Conservation (phyloP, 305 asterid genomes). For the Plantago coronopus region DNA sequence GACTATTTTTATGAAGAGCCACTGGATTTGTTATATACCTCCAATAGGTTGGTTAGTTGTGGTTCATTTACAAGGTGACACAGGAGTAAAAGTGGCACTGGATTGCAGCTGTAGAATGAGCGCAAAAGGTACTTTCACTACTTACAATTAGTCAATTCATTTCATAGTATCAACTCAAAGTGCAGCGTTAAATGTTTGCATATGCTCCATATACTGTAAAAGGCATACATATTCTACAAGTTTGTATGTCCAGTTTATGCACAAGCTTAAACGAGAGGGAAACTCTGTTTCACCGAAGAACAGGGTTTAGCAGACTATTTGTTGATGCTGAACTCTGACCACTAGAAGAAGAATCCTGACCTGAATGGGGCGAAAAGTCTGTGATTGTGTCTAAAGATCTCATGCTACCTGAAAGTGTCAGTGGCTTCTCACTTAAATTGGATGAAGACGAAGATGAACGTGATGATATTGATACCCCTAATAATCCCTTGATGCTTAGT, state of each 20-base stretch:
- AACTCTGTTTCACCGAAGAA: constrained; percentile 17
- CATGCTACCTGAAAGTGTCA: constrained; percentile 18
- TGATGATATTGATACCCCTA: constrained; percentile 25
- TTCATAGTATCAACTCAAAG: neutral
- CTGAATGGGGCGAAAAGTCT: constrained; percentile 37
- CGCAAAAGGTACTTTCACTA: neutral
- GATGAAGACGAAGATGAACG: constrained; percentile 28
- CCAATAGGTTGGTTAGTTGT: no score
- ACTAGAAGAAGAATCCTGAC: constrained; percentile 48
- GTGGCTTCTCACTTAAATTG: constrained; percentile 34
- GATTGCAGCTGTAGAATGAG: no score
- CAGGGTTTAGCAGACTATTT: constrained; percentile 35
- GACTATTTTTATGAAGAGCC: no score
- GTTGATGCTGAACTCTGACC: constrained; percentile 53
- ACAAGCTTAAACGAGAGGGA: neutral
- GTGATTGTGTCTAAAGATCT: constrained; percentile 6
- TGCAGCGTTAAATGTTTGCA: neutral
- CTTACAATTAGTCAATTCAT: constrained; percentile 1
- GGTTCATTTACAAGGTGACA: no score
- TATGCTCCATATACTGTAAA: constrained; percentile 3
- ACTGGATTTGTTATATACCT: no score
- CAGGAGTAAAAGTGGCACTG: no score
- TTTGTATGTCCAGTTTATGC: constrained; percentile 3
- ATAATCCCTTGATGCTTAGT: constrained; percentile 20
- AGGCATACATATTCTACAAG: neutral